These are phyloP conservation scores for Camelina laxa DNA, from an alignment of 345 rosid genomes.

Conservation along the genomic window DNA sequence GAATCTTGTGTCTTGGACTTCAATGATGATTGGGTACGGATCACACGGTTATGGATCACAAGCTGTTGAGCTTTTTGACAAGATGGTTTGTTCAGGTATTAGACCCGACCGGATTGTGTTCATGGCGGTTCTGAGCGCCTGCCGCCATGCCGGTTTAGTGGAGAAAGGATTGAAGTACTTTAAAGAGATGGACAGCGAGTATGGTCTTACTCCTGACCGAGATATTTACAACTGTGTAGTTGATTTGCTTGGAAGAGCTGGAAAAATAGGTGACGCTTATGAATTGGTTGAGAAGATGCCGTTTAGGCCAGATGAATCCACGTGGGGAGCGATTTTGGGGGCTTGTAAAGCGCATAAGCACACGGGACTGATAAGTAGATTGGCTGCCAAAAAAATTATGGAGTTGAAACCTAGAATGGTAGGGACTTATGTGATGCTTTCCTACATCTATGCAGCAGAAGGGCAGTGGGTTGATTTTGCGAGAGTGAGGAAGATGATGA, in stretches of 20 bases:
- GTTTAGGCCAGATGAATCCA: conserved; percentile 71
- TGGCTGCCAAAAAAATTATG: conserved; percentile 68
- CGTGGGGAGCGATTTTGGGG: conserved; percentile 84
- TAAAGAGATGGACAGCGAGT: conserved; percentile 55
- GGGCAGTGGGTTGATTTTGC: conserved; percentile 78
- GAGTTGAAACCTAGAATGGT: conserved; percentile 66
- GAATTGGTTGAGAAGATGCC: conserved; percentile 73
- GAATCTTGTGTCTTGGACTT: conserved; percentile 87
- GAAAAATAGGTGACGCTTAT: conserved; percentile 84
- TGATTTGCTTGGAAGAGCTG: conserved; percentile 89
- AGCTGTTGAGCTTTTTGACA: conserved; percentile 72
- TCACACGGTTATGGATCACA: conserved; percentile 77
- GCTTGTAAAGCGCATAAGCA: conserved; percentile 76
- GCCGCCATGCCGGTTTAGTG: conserved; percentile 86
- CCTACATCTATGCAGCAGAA: conserved; percentile 80
- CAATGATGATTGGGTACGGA: conserved; percentile 95
- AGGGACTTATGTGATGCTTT: conserved; percentile 71
- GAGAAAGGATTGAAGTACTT: conserved; percentile 83
- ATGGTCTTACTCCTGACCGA: conserved; percentile 54
- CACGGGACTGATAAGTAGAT: conserved; percentile 55
- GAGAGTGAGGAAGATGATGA: conserved; percentile 65
- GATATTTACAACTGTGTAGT: conserved; percentile 85
- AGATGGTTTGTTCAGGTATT: conserved; percentile 73
- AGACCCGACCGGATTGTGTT: conserved; percentile 81
- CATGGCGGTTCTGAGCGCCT: conserved; percentile 86